Evolutionary conservation across 2,329 filamentous ascomycete species (phyloP), one percentile per base, ranked within the genome.

Genomic region (Botrytis fragariae): DNA sequence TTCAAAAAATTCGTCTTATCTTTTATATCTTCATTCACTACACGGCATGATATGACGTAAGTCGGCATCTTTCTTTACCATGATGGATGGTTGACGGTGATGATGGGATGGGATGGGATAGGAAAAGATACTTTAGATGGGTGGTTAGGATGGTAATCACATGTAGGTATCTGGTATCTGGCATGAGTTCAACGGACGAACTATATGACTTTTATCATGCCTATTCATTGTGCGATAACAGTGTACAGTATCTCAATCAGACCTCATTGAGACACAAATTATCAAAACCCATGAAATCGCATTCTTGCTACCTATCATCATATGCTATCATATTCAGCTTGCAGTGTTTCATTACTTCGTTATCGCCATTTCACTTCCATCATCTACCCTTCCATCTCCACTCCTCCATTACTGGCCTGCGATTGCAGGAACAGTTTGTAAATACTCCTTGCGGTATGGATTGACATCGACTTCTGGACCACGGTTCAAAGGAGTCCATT

Each of bases 401-500:
- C 45, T 32, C 69, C 12, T 35, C 45, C 45, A 16, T 70, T 64
- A 69, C 37, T 70, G 71, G 54, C 74, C 71, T 60, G 75, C 73
- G 20, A 76, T 54, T 42, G 74, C 72, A 69, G 72, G 69, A 51
- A 74, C 73, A 32, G 74, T 74, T 29, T 77, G 74, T 59, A 97
- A 85, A 80, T 99, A 99, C 67, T 90, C 88, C 86, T 93, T 89
- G 74, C 96, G 89, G 82, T 91, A 92, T 70, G 87, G 84, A 83
- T 98, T 99, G 74, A 82, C 82, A 81, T 98, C 94, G 61, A 97
- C 88, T 67, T 95, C 92, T 7, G 85, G 83, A 10, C 88, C 89
- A 73, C 96, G 90, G 84, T 97, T 97, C 77, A 99, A 83, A 22
- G 96, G 93, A 51, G 94, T 98, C 96, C 96, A 99, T 84, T 98